phyloP scores from a whole-genome alignment of 129 eudicot species.

The Artemisia annua region DNA sequence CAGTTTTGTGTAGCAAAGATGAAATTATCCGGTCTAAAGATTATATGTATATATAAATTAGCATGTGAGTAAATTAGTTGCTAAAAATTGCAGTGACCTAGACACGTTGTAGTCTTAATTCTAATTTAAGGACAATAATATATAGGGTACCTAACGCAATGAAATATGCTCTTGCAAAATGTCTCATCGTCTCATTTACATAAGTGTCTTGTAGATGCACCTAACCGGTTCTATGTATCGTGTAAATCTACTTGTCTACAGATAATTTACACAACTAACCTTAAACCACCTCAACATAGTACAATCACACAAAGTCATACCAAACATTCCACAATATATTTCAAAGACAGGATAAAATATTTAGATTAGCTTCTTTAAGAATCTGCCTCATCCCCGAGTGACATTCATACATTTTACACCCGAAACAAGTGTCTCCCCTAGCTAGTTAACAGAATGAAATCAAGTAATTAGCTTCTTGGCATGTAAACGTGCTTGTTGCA shows the following conservation, averaged over 20 bases:
- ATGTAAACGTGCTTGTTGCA: slow-evolving; percentile 41
- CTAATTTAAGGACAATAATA: neutral
- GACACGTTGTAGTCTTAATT: neutral
- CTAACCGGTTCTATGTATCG: neutral
- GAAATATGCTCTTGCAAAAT: neutral
- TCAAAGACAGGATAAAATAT: neutral
- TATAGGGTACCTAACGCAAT: neutral
- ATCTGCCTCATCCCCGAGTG: neutral
- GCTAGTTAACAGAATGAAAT: slow-evolving; percentile 34
- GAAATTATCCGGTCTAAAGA: neutral
- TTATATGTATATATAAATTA: neutral
- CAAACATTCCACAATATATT: neutral
- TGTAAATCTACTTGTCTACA: neutral
- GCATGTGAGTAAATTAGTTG: neutral
- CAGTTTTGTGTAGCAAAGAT: neutral
- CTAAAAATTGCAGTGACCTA: neutral
- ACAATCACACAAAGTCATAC: neutral
- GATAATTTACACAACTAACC: neutral
- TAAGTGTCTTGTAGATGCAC: slow-evolving; percentile 14
- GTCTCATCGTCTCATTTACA: neutral
- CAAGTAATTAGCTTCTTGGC: slow-evolving; percentile 42
- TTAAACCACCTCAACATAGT: slow-evolving; percentile 1
- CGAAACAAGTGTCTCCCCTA: neutral
- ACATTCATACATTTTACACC: neutral
- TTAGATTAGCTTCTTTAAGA: neutral